Evolutionary conservation across 805 yeast species (phyloP).

Genomic region (Yamadazyma endophytica): DNA sequence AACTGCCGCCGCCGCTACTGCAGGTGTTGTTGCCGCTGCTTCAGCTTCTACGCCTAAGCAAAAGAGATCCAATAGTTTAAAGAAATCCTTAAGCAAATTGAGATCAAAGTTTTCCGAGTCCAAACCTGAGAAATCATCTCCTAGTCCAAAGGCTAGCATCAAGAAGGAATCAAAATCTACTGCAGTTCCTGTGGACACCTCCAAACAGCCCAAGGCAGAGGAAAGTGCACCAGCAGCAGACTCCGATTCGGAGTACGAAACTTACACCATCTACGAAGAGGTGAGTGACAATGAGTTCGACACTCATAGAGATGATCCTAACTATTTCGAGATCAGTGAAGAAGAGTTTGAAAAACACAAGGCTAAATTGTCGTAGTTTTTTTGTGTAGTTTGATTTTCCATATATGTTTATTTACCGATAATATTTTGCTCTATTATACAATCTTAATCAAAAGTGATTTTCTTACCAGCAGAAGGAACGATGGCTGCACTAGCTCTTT

Average conservation of each 20-base stretch:
- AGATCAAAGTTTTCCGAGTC: conserved; percentile 1
- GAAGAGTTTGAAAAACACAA: conserved; percentile 23
- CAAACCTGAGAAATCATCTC: not conserved
- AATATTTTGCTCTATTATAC: conserved; percentile 4
- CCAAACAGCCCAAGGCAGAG: conserved; percentile 1
- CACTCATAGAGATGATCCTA: conserved; percentile 42
- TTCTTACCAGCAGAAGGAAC: conserved; percentile 91
- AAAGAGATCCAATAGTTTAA: conserved; percentile 11
- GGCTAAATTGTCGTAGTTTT: conserved; percentile 5
- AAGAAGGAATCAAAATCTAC: conserved; percentile 1
- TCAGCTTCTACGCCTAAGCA: not conserved
- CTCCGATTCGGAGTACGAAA: conserved; percentile 16
- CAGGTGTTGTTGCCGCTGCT: conserved; percentile 12
- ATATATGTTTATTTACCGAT: conserved; percentile 2
- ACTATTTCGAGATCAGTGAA: conserved; percentile 38
- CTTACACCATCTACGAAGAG: conserved; percentile 40
- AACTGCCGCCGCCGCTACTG: conserved; percentile 5
- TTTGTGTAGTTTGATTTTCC: not conserved
- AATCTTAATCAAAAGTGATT: conserved; percentile 53
- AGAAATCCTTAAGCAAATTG: conserved; percentile 9
- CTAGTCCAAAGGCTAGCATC: conserved; percentile 4
- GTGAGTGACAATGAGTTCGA: conserved; percentile 46
- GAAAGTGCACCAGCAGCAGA: conserved; percentile 1
- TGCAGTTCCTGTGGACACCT: conserved; percentile 1
- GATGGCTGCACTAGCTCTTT: conserved; percentile 83